phyloP scores from a whole-genome alignment of 768 basidiomycete species.

The Daedalea quercina region DNA sequence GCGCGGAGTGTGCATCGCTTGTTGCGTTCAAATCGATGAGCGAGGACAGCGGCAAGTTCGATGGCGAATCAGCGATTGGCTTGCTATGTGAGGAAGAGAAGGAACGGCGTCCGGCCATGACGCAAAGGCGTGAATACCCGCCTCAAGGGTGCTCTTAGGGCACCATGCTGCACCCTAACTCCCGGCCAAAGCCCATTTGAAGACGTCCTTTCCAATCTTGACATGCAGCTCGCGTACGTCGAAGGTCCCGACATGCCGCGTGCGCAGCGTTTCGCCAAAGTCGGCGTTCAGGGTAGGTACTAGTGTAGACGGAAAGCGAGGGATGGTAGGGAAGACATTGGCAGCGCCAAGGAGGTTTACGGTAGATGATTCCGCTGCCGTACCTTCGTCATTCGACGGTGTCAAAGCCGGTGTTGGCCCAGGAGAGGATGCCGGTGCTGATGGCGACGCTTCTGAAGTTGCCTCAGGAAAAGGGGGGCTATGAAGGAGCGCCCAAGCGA shows the following conservation, averaged over 20 bases:
- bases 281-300: slow-evolving; percentile 43
- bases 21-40: too few relatives aligned
- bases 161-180: too few relatives aligned
- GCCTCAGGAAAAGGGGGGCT: background rate
- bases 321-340: slow-evolving; percentile 39
- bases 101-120: too few relatives aligned
- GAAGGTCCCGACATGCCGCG: slow-evolving; percentile 37
- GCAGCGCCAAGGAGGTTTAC: slow-evolving; percentile 8
- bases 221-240: slow-evolving; percentile 48
- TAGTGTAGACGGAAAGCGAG: slow-evolving; percentile 41
- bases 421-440: background rate
- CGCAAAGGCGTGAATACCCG: too few relatives aligned
- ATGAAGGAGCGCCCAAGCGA: slow-evolving; percentile 79
- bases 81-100: too few relatives aligned
- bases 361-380: background rate
- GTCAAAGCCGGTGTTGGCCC: background rate
- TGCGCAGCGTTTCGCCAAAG: slow-evolving; percentile 37
- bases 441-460: background rate
- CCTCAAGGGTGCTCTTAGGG: too few relatives aligned
- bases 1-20: too few relatives aligned
- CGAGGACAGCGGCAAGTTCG: too few relatives aligned
- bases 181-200: slow-evolving; percentile 30
- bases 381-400: background rate
- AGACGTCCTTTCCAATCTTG: slow-evolving; percentile 66
- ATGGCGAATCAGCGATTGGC: too few relatives aligned